Evolutionary conservation across 1,284 basidiomycete species (phyloP).

Genomic region (Sphagnurus paluster): DNA sequence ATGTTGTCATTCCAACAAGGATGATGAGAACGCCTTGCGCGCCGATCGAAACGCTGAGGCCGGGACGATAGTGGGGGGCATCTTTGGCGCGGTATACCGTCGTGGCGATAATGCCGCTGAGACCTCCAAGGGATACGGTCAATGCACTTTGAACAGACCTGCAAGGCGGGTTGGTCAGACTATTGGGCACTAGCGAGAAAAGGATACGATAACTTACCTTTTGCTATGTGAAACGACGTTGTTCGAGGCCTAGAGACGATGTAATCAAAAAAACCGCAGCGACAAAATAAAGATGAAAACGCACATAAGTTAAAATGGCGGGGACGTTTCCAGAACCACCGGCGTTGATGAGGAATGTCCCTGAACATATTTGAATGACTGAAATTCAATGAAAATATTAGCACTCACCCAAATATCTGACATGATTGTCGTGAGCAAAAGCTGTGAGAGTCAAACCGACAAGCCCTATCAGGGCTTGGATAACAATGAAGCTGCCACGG

Average conservation of each 20-base stretch:
- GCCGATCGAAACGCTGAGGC: slow-evolving; percentile 38
- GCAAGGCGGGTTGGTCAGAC: neutral
- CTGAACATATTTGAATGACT: slow-evolving; percentile 20
- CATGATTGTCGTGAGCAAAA: slow-evolving; percentile 32
- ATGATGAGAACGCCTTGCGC: slow-evolving; percentile 39
- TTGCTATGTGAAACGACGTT: slow-evolving; percentile 48
- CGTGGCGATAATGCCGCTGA: slow-evolving; percentile 42
- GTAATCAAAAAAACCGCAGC: neutral
- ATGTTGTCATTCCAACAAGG: slow-evolving; percentile 32
- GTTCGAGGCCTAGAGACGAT: slow-evolving; percentile 34
- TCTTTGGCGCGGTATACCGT: slow-evolving; percentile 40
- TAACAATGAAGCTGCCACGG: slow-evolving; percentile 37
- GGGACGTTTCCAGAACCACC: slow-evolving; percentile 41
- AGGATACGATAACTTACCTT: slow-evolving; percentile 29
- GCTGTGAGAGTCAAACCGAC: slow-evolving; percentile 37
- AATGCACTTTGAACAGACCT: slow-evolving; percentile 43
- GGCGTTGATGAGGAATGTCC: slow-evolving; percentile 41
- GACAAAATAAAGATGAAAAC: slow-evolving; percentile 14
- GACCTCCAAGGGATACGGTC: slow-evolving; percentile 38
- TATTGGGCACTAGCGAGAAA: neutral
- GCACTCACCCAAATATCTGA: slow-evolving; percentile 41
- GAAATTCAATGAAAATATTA: neutral
- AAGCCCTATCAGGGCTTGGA: slow-evolving; percentile 35
- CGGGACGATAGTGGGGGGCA: slow-evolving; percentile 43
- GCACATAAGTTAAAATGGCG: slow-evolving; percentile 41